Evolutionary conservation across 768 basidiomycete genomes (phyloP).

Genomic region (Udeniomyces megalosporus): DNA sequence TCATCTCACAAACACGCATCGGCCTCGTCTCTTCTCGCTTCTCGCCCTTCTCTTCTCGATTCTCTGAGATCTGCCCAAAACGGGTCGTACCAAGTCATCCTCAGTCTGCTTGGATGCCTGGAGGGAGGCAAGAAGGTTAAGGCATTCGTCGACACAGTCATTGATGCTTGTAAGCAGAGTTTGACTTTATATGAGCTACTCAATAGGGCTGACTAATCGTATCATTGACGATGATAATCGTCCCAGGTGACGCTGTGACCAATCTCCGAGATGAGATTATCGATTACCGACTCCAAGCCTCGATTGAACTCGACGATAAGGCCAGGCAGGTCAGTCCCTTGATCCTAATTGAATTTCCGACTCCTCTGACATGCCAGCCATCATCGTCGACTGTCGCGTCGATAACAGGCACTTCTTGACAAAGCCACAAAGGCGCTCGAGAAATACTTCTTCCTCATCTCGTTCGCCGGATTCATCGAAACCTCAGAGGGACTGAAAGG

Average conservation of each 20-base stretch:
- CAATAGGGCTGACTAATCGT: neutral
- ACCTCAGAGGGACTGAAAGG: slow-evolving; percentile 38
- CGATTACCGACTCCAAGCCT: slow-evolving; percentile 39
- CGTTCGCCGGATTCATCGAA: slow-evolving; percentile 75
- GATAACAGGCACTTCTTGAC: slow-evolving; percentile 38
- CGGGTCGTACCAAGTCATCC: slow-evolving; percentile 80
- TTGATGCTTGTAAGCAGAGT: slow-evolving; percentile 51
- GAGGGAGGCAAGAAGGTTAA: slow-evolving; percentile 78
- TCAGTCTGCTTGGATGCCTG: slow-evolving; percentile 81
- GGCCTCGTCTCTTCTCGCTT: slow-evolving; percentile 68
- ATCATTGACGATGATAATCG: neutral
- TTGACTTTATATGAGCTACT: neutral
- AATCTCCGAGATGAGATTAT: slow-evolving; percentile 84
- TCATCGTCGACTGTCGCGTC: neutral
- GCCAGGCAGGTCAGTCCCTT: slow-evolving; percentile 31
- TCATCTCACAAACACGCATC: slow-evolving; percentile 28
- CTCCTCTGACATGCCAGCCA: neutral
- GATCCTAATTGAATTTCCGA: slow-evolving; percentile 23
- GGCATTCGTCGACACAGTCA: slow-evolving; percentile 70
- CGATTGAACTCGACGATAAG: slow-evolving; percentile 17
- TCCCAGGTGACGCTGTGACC: slow-evolving; percentile 72
- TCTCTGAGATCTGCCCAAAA: slow-evolving; percentile 75
- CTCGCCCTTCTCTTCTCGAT: slow-evolving; percentile 63
- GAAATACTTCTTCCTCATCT: slow-evolving; percentile 91
- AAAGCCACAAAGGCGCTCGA: slow-evolving; percentile 63